Evolutionary conservation across 1,139 yeast species (phyloP).

Genomic region (Pichia cactophila): DNA sequence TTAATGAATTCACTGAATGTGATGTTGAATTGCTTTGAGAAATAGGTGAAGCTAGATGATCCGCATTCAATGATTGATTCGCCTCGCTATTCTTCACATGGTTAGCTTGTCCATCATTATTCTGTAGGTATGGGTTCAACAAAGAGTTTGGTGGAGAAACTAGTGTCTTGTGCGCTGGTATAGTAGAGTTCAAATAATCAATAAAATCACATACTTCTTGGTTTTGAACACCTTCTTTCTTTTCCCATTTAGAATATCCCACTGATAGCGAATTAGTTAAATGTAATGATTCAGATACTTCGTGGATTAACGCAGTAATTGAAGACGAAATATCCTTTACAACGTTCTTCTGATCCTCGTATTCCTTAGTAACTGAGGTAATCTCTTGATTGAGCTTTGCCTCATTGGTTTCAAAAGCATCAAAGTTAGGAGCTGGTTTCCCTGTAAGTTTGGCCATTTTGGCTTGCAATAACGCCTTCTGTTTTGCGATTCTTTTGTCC

Average conservation of each 20-base stretch:
- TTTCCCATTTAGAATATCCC: slow-evolving; percentile 73
- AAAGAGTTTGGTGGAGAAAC: slow-evolving; percentile 6
- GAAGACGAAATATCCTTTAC: slow-evolving; percentile 69
- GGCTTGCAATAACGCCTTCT: slow-evolving; percentile 68
- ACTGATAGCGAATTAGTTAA: slow-evolving; percentile 41
- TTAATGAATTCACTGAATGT: slow-evolving; percentile 13
- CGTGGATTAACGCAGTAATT: slow-evolving; percentile 62
- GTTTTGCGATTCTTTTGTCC: slow-evolving; percentile 71
- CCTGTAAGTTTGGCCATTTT: slow-evolving; percentile 93
- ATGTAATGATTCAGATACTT: slow-evolving; percentile 42
- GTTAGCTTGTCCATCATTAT: too few relatives aligned
- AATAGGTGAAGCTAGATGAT: slow-evolving; percentile 3
- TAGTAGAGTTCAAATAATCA: slow-evolving; percentile 38
- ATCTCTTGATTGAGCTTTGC: slow-evolving; percentile 48
- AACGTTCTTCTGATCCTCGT: slow-evolving; percentile 46
- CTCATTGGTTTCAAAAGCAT: slow-evolving; percentile 47
- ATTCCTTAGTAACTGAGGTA: slow-evolving; percentile 48
- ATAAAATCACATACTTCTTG: slow-evolving; percentile 59
- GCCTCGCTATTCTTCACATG: background rate
- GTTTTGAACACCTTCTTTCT: slow-evolving; percentile 70
- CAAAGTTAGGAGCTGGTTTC: slow-evolving; percentile 44
- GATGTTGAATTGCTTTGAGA: background rate
- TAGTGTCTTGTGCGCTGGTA: slow-evolving; percentile 23
- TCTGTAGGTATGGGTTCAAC: slow-evolving; percentile 9
- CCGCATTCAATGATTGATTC: background rate